These are phyloP conservation scores for Arthrocladium fulminans DNA, from an alignment of 2,329 filamentous ascomycete species.

Conservation along the genomic window DNA sequence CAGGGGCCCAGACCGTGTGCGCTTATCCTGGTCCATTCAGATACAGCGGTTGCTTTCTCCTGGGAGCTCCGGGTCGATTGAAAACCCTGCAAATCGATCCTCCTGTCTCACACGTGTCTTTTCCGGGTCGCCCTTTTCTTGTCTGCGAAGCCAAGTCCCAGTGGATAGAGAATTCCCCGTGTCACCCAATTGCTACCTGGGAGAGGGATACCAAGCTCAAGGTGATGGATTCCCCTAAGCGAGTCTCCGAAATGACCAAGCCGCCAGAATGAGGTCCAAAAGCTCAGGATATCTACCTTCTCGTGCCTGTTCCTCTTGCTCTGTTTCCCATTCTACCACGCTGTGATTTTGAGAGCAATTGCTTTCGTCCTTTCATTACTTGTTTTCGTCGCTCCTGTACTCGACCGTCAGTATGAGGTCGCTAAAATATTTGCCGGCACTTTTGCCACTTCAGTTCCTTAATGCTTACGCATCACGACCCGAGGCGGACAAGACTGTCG, in stretches of 20 bases:
- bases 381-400: constrained; percentile 16
- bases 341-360: constrained; percentile 18
- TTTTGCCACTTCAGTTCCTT: constrained; percentile 13
- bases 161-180: not conserved
- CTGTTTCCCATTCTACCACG: not conserved
- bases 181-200: constrained; percentile 1
- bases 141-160: not conserved
- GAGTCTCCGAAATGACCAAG: not conserved
- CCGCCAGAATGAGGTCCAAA: not conserved
- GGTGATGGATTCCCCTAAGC: not conserved
- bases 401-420: constrained; percentile 16
- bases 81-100: constrained; percentile 1
- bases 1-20: not conserved
- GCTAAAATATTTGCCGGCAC: constrained; percentile 16
- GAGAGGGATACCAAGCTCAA: not conserved
- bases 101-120: constrained; percentile 9
- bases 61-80: not conserved
- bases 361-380: constrained; percentile 22
- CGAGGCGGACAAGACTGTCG: constrained; percentile 14
- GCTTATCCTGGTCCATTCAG: not conserved
- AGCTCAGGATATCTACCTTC: not conserved
- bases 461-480: constrained; percentile 3
- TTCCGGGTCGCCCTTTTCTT: not conserved
- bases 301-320: not conserved
- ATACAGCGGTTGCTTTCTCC: not conserved